Evolutionary conservation across 192 early-diverging fungal genomes (phyloP), one percentile per base, ranked within the genome.

Genomic region (Allomyces macrogynus): DNA sequence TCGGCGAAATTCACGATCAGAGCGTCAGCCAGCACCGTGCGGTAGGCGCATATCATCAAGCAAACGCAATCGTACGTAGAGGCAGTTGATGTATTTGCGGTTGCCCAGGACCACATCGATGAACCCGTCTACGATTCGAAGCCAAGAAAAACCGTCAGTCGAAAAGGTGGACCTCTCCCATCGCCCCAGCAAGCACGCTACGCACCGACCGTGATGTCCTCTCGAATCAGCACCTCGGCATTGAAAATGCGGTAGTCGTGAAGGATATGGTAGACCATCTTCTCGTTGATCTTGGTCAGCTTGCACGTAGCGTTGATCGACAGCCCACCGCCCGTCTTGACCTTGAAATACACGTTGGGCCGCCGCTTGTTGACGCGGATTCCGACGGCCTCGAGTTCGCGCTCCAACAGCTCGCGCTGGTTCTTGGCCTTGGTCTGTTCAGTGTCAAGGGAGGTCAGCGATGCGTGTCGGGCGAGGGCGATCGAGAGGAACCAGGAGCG

Each of bases 51-150:
- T 8, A 7, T 40, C 32, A 7, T 8, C 4, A 40, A 40, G 7
- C 32, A 3, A 40, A 8, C 3, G 49, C 20, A 16, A 57, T 1
- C 49, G 49, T 57, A 57, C 49, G 49, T 57, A 99, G 25, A 99
- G 77, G 67, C 92, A 95, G n/a, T 84, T 81, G 40, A 99, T 82
- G 69, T 99, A 95, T 71, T 92, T 93, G 49, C 49, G 83, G 80
- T 97, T 97, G 24, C 94, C 94, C 18, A 99, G 81, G 7, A 99
- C 86, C 22, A 97, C 90, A 74, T 99, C 96, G 69, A 99, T 92
- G 72, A 99, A 96, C 69, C 96, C 85, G 70, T 99, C 96, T 57
- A 81, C 82, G 20, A 57, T 20, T 7, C 32, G n/a, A 40, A 40
- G 4, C 4, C 32, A 2, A 7, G 8, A 40, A 8, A 0, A 40